Conservation (phyloP, 2,329 filamentous ascomycete species). For the Calonectria montana region DNA sequence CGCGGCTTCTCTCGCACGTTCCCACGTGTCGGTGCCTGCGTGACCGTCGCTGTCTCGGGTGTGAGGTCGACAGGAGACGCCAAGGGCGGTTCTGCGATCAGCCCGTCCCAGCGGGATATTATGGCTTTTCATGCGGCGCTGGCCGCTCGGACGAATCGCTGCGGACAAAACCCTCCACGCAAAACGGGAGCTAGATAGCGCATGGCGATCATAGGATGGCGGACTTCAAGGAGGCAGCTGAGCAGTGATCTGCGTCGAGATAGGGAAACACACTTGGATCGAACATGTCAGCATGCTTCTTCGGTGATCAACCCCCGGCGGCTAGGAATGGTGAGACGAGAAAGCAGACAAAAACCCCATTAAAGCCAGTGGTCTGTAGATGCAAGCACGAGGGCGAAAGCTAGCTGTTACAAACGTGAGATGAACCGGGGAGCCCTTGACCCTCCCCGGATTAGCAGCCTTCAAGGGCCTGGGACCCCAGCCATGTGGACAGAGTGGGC, state of each 20-base stretch:
- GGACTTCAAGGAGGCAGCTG: not conserved
- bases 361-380: not conserved
- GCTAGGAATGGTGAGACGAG: slow-evolving; percentile 1
- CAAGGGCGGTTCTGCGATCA: slow-evolving; percentile 3
- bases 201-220: not conserved
- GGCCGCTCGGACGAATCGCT: not conserved
- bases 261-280: not conserved
- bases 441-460: slow-evolving; percentile 9
- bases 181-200: not conserved
- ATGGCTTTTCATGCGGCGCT: not conserved
- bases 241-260: not conserved
- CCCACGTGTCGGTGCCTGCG: not conserved
- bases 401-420: slow-evolving; percentile 11
- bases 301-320: not conserved
- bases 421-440: slow-evolving; percentile 11
- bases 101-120: slow-evolving; percentile 4
- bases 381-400: not conserved
- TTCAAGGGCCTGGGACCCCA: not conserved
- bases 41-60: not conserved
- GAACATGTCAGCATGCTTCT: not conserved
- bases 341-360: not conserved
- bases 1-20: not conserved
- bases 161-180: not conserved
- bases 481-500: not conserved
- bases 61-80: not conserved